phyloP scores from a whole-genome alignment of 306 rosid species.

The Prinsepia uniflora region DNA sequence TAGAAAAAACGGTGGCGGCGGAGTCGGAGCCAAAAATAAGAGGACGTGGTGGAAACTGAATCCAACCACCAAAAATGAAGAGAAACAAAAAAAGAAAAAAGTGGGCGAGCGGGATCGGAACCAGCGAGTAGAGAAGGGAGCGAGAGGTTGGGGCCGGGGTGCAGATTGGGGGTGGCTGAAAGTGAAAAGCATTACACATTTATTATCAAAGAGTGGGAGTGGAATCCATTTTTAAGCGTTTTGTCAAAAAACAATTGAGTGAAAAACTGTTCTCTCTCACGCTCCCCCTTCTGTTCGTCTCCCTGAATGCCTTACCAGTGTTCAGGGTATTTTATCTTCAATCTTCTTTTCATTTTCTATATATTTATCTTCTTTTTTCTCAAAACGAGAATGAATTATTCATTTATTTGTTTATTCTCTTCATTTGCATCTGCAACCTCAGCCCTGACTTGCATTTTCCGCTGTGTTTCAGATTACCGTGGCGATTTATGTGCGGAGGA shows the following conservation, averaged over 20 bases:
- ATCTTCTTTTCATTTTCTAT: not conserved
- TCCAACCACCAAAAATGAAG: not conserved
- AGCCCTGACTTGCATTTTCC: too few species aligned
- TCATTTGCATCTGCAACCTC: too few species aligned
- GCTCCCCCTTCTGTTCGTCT: slow-evolving; percentile 74
- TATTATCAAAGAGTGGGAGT: not conserved
- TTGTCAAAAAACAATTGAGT: slow-evolving; percentile 1
- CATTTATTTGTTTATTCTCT: too few species aligned
- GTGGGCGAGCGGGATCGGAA: not conserved
- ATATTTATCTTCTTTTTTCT: not conserved
- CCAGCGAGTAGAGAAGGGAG: not conserved
- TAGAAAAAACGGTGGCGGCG: not conserved
- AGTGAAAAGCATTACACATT: not conserved
- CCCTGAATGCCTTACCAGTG: slow-evolving; percentile 92
- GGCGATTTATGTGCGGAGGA: slow-evolving; percentile 33
- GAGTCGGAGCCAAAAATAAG: slow-evolving; percentile 1
- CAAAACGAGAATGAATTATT: too few species aligned
- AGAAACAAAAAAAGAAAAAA: not conserved
- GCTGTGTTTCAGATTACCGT: slow-evolving; percentile 29
- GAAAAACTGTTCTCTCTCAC: slow-evolving; percentile 41
- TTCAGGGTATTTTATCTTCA: slow-evolving; percentile 53
- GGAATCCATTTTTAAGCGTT: not conserved
- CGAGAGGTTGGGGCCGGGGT: not conserved
- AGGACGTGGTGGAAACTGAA: not conserved
- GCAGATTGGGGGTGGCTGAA: slow-evolving; percentile 11